Evolutionary conservation across 768 basidiomycete species (phyloP).

Genomic region (Lactarius hatsudake): DNA sequence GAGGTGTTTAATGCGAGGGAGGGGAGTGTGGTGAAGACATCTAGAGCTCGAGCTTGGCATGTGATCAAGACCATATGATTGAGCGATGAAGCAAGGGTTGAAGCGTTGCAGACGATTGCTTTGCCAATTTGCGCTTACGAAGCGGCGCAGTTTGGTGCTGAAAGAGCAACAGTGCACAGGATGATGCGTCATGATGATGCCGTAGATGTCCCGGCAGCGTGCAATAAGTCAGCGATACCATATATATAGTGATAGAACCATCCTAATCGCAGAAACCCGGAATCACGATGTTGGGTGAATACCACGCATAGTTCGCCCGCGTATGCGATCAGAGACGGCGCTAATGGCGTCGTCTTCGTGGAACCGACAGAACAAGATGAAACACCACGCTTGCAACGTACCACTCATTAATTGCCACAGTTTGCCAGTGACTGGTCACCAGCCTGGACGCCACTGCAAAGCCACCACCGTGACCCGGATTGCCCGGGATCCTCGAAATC

Average conservation of each 20-base stretch:
- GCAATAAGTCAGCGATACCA: constrained; percentile 13
- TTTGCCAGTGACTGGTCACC: constrained; percentile 11
- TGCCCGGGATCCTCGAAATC: constrained; percentile 4
- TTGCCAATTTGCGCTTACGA: constrained; percentile 5
- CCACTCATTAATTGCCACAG: not conserved
- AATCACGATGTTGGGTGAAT: not conserved
- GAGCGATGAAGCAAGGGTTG: constrained; percentile 7
- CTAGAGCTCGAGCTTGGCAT: constrained; percentile 17
- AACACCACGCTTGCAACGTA: constrained; percentile 4
- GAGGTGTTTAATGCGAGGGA: constrained; percentile 14
- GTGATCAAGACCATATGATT: constrained; percentile 23
- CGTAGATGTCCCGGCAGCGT: not conserved
- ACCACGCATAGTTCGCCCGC: not conserved
- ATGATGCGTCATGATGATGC: constrained; percentile 1
- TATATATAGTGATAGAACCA: not conserved
- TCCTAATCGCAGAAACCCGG: not conserved
- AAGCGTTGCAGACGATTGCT: not conserved
- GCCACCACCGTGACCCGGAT: not conserved
- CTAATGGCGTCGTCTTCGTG: not conserved
- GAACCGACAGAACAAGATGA: not conserved
- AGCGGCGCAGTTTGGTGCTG: not conserved
- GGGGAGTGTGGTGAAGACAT: constrained; percentile 6
- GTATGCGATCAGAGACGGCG: not conserved
- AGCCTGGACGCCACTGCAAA: constrained; percentile 9
- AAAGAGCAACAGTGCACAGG: not conserved